These are phyloP conservation scores for Metschnikowia matae DNA, from an alignment of 805 yeast species.

Conservation along the genomic window DNA sequence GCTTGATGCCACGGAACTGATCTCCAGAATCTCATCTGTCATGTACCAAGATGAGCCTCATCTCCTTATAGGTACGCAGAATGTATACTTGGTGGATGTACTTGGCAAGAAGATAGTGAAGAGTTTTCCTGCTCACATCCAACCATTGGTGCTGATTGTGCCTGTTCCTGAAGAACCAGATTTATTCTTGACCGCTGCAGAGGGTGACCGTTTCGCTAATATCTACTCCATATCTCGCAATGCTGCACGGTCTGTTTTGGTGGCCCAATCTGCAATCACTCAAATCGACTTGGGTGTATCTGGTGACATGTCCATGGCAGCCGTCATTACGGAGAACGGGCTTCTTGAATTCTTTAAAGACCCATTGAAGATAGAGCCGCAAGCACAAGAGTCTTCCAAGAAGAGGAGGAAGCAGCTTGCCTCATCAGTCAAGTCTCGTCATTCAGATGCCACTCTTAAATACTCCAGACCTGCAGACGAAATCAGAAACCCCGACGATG, in stretches of 20 bases:
- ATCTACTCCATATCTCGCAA: slow-evolving; percentile 49
- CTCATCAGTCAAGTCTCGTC: slow-evolving; percentile 44
- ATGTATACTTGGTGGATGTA: slow-evolving; percentile 51
- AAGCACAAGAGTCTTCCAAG: slow-evolving; percentile 22
- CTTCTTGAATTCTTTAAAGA: slow-evolving; percentile 63
- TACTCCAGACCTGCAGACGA: slow-evolving; percentile 46
- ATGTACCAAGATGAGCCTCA: slow-evolving; percentile 34
- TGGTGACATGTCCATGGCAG: slow-evolving; percentile 33
- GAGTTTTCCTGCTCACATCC: slow-evolving; percentile 73
- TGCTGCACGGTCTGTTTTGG: slow-evolving; percentile 54
- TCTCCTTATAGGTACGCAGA: slow-evolving; percentile 63
- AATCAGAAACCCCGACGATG: slow-evolving; percentile 28
- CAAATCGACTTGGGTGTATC: slow-evolving; percentile 38
- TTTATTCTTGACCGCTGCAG: slow-evolving; percentile 65
- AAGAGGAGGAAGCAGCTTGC: slow-evolving; percentile 43
- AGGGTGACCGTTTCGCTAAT: slow-evolving; percentile 78
- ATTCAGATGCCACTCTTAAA: slow-evolving; percentile 42
- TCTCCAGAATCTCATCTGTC: slow-evolving; percentile 30
- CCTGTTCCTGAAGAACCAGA: slow-evolving; percentile 34
- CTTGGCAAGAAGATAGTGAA: slow-evolving; percentile 36
- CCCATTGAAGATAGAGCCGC: slow-evolving; percentile 40
- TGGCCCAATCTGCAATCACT: slow-evolving; percentile 60
- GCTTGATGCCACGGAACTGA: slow-evolving; percentile 27
- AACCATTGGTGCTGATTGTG: slow-evolving; percentile 53
- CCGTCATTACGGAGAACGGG: slow-evolving; percentile 73